Conservation (phyloP, 352 stramenopile species). For the Phytopythium helicoides region DNA sequence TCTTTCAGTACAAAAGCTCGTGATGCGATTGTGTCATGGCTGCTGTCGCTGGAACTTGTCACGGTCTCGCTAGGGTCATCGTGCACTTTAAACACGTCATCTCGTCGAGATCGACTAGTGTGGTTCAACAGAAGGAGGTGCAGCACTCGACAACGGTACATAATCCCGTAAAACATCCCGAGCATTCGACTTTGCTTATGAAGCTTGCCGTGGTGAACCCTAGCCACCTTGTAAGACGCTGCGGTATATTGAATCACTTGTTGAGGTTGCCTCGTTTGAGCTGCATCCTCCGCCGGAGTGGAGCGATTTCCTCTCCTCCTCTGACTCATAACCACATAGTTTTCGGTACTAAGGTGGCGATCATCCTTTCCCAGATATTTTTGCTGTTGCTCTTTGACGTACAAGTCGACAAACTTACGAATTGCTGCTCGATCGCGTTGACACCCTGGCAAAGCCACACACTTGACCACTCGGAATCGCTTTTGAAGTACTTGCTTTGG, state of each 20-base stretch:
- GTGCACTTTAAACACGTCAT: background rate
- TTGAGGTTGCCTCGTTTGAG: constrained; percentile 5
- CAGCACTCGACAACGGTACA: constrained; percentile 65
- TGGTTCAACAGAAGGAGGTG: constrained; percentile 68
- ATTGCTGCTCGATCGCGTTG: constrained; percentile 51
- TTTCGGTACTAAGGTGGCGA: constrained; percentile 47
- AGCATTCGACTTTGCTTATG: constrained; percentile 72
- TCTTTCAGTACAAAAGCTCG: constrained; percentile 63
- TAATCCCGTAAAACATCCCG: constrained; percentile 69
- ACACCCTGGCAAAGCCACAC: constrained; percentile 53
- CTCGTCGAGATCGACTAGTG: constrained; percentile 8
- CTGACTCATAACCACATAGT: constrained; percentile 61
- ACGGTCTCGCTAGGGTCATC: background rate
- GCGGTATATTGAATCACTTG: constrained; percentile 68
- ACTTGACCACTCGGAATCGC: constrained; percentile 57
- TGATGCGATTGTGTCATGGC: background rate
- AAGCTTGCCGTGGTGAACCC: constrained; percentile 49
- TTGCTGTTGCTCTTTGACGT: constrained; percentile 62
- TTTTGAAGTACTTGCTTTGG: constrained; percentile 70
- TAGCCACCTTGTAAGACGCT: constrained; percentile 60
- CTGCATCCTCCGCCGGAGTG: constrained; percentile 21
- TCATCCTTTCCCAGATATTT: constrained; percentile 56
- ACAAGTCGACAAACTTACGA: constrained; percentile 52
- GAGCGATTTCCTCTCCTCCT: constrained; percentile 13
- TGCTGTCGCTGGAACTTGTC: background rate